Conservation (phyloP, 371 early-diverging fungal species). For the Cladochytrium tenue region DNA sequence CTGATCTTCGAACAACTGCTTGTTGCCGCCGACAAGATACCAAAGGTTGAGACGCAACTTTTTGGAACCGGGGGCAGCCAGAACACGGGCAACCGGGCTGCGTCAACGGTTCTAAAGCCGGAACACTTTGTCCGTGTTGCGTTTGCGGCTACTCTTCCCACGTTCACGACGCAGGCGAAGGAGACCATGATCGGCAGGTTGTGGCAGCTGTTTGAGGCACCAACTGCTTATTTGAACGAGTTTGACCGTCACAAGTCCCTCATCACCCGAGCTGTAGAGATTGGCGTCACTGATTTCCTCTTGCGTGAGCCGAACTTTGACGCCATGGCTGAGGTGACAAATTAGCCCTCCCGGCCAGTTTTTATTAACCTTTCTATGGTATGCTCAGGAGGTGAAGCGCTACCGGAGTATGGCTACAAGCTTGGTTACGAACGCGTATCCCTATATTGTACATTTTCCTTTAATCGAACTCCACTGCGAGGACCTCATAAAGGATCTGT, state of each 20-base stretch:
- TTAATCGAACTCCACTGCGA: slow-evolving; percentile 52
- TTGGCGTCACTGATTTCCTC: slow-evolving; percentile 45
- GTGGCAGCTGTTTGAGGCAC: slow-evolving; percentile 29
- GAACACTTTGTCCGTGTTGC: slow-evolving; percentile 47
- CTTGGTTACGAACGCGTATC: slow-evolving; percentile 47
- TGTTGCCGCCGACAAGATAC: slow-evolving; percentile 45
- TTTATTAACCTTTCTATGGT: not conserved
- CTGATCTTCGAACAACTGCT: slow-evolving; percentile 41
- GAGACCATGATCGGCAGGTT: slow-evolving; percentile 21
- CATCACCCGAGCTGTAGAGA: slow-evolving; percentile 29
- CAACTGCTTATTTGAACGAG: slow-evolving; percentile 35
- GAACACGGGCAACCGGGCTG: slow-evolving; percentile 23
- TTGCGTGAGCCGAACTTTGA: slow-evolving; percentile 35
- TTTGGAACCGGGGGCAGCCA: slow-evolving; percentile 39
- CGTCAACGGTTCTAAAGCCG: slow-evolving; percentile 37
- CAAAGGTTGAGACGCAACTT: slow-evolving; percentile 55
- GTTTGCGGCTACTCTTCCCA: slow-evolving; percentile 46
- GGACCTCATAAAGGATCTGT: slow-evolving; percentile 44
- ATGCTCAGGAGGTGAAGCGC: slow-evolving; percentile 40
- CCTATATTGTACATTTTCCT: slow-evolving; percentile 47
- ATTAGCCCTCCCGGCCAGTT: no score
- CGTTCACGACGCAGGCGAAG: slow-evolving; percentile 31
- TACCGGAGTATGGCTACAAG: slow-evolving; percentile 35
- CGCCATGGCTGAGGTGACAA: slow-evolving; percentile 40
- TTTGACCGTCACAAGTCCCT: slow-evolving; percentile 45